These are phyloP conservation scores for Aristolochia californica DNA, from an alignment of 164 flowering plant genomes.

Conservation along the genomic window DNA sequence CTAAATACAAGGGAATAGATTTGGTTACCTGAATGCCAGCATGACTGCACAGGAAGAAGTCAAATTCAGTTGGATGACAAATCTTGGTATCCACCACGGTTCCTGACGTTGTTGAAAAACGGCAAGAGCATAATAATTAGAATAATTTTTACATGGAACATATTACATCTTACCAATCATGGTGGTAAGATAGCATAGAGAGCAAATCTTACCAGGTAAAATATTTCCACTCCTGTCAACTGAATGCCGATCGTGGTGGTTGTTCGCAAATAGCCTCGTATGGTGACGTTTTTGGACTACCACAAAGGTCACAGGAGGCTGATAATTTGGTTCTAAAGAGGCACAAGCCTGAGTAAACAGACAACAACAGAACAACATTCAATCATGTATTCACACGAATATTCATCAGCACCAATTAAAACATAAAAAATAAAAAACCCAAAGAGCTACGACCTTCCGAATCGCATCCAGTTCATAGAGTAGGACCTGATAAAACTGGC, in stretches of 20 bases:
- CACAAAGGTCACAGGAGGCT: conserved; percentile 54
- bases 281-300: conserved; percentile 66
- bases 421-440: neutral
- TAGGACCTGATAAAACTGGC: conserved; percentile 83
- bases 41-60: conserved; percentile 64
- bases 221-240: conserved; percentile 55
- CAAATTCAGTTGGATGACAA: conserved; percentile 77
- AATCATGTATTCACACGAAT: too few species aligned
- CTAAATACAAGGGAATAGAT: neutral
- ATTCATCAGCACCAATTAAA: too few species aligned
- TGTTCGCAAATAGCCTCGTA: conserved; percentile 44
- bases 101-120: conserved; percentile 28
- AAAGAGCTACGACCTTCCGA: conserved; percentile 39
- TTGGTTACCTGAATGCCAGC: conserved; percentile 64
- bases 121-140: neutral
- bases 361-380: neutral
- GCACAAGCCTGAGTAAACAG: conserved; percentile 39
- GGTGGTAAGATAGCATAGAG: neutral
- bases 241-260: conserved; percentile 23
- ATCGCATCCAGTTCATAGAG: conserved; percentile 82
- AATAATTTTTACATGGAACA: neutral
- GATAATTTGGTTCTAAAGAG: conserved; percentile 44
- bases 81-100: conserved; percentile 85
- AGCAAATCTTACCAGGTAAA: conserved; percentile 29
- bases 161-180: neutral